Evolutionary conservation across 805 yeast species (phyloP).

Genomic region (Pichia pseudocactophila): DNA sequence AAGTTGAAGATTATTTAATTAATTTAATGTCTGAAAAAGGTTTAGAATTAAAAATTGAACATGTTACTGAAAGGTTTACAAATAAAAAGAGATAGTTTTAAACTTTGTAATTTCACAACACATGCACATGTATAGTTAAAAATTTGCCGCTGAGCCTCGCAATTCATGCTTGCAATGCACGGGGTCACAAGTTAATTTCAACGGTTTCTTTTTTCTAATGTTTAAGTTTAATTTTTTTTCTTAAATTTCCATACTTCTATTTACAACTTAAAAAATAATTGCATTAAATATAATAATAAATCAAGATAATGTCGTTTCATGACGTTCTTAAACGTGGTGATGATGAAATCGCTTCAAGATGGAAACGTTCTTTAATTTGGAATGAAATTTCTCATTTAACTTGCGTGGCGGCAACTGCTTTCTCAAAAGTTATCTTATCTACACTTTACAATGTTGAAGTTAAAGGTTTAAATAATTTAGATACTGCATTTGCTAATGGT

Average conservation of each 20-base stretch:
- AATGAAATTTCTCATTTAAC: conserved; percentile 58
- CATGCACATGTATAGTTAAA: too few species aligned
- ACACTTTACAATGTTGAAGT: conserved; percentile 57
- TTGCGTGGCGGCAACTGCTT: conserved; percentile 54
- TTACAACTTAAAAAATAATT: too few species aligned
- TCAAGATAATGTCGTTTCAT: conserved; percentile 50
- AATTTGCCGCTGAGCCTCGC: too few species aligned
- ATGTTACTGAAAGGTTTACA: conserved; percentile 72
- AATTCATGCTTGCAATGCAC: too few species aligned
- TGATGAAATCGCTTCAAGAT: conserved; percentile 54
- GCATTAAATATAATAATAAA: too few species aligned
- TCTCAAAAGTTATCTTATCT: conserved; percentile 53
- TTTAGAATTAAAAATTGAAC: conserved; percentile 82
- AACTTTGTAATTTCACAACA: too few species aligned
- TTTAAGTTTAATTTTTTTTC: too few species aligned
- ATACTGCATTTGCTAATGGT: conserved; percentile 54
- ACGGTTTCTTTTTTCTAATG: too few species aligned
- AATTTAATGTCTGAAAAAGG: conserved; percentile 74
- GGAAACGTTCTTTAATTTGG: conserved; percentile 49
- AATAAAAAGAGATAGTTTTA: conserved; percentile 36
- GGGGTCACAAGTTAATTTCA: too few species aligned
- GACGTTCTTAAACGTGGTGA: conserved; percentile 68
- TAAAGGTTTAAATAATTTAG: conserved; percentile 54
- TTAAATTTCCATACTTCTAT: too few species aligned
- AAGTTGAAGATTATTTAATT: conserved; percentile 68